phyloP scores from a whole-genome alignment of 257 asterid species.

The Rauvolfia tetraphylla region DNA sequence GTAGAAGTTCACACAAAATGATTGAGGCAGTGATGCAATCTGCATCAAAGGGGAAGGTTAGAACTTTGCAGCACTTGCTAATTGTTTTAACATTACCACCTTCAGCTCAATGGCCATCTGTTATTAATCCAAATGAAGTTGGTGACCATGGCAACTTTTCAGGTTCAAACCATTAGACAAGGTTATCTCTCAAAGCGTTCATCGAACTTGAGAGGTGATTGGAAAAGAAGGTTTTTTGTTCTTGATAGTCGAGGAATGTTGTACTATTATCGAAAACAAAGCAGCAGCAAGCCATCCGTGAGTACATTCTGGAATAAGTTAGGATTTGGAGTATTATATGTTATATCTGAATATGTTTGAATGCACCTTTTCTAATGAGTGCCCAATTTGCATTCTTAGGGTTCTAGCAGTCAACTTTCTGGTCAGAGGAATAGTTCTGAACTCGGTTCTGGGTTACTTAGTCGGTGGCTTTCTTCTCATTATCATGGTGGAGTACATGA shows the following conservation, averaged over 20 bases:
- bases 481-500: slow-evolving; percentile 97
- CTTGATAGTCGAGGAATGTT: slow-evolving; percentile 99
- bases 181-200: slow-evolving; percentile 98
- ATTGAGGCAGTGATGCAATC: slow-evolving; percentile 99
- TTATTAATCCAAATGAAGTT: not conserved
- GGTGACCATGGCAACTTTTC: slow-evolving; percentile 21
- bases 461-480: slow-evolving; percentile 98
- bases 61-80: slow-evolving; percentile 13
- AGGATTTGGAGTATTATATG: not conserved
- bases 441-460: slow-evolving; percentile 91
- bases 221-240: slow-evolving; percentile 99
- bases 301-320: slow-evolving; percentile 35
- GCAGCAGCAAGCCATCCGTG: slow-evolving; percentile 96
- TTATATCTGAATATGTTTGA: slow-evolving; percentile 6
- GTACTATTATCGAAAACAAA: slow-evolving; percentile 95
- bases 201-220: slow-evolving; percentile 92
- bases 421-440: slow-evolving; percentile 97
- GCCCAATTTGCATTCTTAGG: slow-evolving; percentile 39
- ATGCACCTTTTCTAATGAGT: slow-evolving; percentile 9
- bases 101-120: slow-evolving; percentile 2
- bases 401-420: slow-evolving; percentile 77
- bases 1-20: slow-evolving; percentile 98
- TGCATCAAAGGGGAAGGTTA: slow-evolving; percentile 96
- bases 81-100: slow-evolving; percentile 15
- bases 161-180: slow-evolving; percentile 99